Evolutionary conservation across 78 protist species (phyloP).

Genomic region (Pigoraptor vietnamica): DNA sequence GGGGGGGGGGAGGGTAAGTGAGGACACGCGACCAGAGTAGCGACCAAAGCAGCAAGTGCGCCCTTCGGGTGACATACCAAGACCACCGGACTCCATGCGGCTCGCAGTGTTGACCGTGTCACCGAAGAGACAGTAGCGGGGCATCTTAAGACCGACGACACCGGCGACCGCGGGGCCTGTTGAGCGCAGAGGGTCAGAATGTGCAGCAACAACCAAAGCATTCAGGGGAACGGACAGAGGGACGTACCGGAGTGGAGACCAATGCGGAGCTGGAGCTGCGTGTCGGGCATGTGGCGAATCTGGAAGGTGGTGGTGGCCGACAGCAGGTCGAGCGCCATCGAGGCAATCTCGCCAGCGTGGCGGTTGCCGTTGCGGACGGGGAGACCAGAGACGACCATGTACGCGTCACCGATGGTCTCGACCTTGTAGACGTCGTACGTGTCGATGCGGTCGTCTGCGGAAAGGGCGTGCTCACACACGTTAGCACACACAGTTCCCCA

Average conservation of each 20-base stretch:
- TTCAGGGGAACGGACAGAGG: neutral
- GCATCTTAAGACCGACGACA: constrained; percentile 1
- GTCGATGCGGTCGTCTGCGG: neutral
- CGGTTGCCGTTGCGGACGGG: neutral
- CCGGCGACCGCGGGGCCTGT: constrained; percentile 1
- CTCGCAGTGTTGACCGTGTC: constrained; percentile 6
- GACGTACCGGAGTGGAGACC: neutral
- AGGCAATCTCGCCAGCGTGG: neutral
- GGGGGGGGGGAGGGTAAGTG: neutral
- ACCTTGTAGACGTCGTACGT: constrained; percentile 6
- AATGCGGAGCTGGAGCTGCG: neutral
- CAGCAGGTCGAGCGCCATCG: neutral
- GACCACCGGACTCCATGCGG: neutral
- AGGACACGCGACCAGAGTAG: neutral
- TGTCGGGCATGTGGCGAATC: neutral
- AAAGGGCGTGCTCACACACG: neutral
- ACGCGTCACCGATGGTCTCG: constrained; percentile 56
- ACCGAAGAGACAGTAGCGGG: constrained; percentile 6
- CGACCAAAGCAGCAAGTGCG: too few species aligned
- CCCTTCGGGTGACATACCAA: neutral
- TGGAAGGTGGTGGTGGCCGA: neutral
- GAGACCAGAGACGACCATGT: neutral
- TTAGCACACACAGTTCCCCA: too few species aligned
- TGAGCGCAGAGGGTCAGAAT: neutral
- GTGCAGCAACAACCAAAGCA: neutral